Evolutionary conservation across 345 rosid genomes (phyloP).

Genomic region (Lagerstroemia speciosa): DNA sequence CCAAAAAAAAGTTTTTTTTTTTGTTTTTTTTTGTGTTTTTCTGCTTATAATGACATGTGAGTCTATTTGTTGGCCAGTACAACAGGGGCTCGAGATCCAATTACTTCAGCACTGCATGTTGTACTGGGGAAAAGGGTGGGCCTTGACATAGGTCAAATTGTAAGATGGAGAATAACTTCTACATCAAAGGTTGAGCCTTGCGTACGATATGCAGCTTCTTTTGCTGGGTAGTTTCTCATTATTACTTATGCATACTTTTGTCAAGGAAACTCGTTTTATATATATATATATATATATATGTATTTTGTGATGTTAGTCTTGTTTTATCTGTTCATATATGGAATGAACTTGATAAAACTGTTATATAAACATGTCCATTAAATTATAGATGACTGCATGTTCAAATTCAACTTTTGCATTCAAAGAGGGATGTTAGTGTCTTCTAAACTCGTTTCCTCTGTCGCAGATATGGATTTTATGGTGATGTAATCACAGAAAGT

Average conservation of each 20-base stretch:
- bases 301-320: not conserved
- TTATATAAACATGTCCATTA: not conserved
- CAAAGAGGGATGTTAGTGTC: not conserved
- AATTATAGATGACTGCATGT: not conserved
- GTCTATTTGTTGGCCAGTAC: constrained; percentile 39
- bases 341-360: not conserved
- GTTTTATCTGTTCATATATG: not conserved
- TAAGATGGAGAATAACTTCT: constrained; percentile 75
- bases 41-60: not conserved
- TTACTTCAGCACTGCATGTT: constrained; percentile 84
- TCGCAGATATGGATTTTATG: constrained; percentile 85
- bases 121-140: constrained; percentile 64
- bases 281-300: not conserved
- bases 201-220: constrained; percentile 89
- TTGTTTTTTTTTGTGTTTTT: not conserved
- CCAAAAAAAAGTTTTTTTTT: too few relatives aligned
- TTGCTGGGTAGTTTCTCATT: constrained; percentile 73
- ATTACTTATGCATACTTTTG: constrained; percentile 11
- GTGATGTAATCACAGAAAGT: constrained; percentile 90
- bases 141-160: constrained; percentile 90
- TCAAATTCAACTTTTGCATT: not conserved
- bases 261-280: not conserved
- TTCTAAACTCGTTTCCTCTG: not conserved
- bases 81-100: constrained; percentile 89
- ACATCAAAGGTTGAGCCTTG: constrained; percentile 58